phyloP scores from a whole-genome alignment of 2,329 filamentous ascomycete species.

The Calonectria montana region DNA sequence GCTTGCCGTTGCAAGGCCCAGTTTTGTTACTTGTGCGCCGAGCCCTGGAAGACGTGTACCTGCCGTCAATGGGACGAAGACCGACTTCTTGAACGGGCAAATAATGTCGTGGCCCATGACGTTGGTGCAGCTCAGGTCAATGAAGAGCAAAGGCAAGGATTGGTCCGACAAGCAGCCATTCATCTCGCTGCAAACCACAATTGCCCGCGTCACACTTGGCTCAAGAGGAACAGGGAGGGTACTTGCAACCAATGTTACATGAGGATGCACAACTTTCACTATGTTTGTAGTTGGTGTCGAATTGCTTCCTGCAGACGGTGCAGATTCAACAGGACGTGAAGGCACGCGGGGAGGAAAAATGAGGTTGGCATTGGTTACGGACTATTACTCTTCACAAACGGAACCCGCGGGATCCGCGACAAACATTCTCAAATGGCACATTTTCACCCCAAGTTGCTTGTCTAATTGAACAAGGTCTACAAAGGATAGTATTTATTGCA shows the following conservation, averaged over 20 bases:
- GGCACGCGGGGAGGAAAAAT: background rate
- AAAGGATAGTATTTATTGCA: no score
- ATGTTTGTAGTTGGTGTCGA: conserved; percentile 58
- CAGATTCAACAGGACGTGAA: conserved; percentile 51
- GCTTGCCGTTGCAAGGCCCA: conserved; percentile 59
- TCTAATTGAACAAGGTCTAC: no score
- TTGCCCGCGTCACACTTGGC: conserved; percentile 54
- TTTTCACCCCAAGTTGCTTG: no score
- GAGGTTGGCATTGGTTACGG: background rate
- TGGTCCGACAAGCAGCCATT: background rate
- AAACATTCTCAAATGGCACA: no score
- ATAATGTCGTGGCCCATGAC: conserved; percentile 45
- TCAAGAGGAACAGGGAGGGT: conserved; percentile 44
- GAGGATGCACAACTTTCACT: conserved; percentile 55
- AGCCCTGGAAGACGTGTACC: conserved; percentile 52
- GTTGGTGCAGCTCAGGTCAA: background rate
- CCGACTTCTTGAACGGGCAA: conserved; percentile 46
- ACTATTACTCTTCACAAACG: background rate
- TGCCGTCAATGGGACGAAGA: conserved; percentile 54
- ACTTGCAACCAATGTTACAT: conserved; percentile 58
- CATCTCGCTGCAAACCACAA: conserved; percentile 48
- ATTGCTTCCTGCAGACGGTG: conserved; percentile 60
- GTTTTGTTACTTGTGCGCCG: conserved; percentile 62
- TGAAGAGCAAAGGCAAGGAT: background rate
- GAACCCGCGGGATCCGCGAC: background rate